phyloP scores from a whole-genome alignment of 768 basidiomycete genomes.

The Boletus edulis region DNA sequence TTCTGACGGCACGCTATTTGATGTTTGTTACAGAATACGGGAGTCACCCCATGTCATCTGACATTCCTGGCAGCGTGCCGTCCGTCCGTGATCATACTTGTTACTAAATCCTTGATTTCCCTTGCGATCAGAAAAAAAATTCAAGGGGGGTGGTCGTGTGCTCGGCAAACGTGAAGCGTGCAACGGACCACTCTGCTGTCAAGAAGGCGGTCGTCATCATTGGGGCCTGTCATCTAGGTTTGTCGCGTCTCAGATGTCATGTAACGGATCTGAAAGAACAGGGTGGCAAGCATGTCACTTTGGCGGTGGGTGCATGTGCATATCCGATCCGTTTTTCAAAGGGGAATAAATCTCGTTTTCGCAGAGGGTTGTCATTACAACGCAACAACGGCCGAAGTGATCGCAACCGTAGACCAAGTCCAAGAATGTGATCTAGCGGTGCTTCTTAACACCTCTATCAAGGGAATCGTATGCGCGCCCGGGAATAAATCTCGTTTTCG shows the following conservation, averaged over 20 bases:
- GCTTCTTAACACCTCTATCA: constrained; percentile 5
- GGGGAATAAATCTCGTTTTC: too few species aligned
- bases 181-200: constrained; percentile 41
- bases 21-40: constrained; percentile 34
- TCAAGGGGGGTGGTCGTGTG: constrained; percentile 47
- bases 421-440: not conserved
- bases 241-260: not conserved
- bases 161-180: constrained; percentile 45
- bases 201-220: constrained; percentile 57
- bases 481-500: too few species aligned
- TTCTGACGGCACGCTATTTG: constrained; percentile 43
- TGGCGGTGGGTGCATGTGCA: constrained; percentile 1
- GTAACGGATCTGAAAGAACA: not conserved
- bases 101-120: not conserved
- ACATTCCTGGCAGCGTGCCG: constrained; percentile 21
- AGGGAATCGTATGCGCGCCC: constrained; percentile 33
- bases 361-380: not conserved
- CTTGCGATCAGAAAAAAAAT: constrained; percentile 36
- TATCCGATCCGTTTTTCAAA: not conserved
- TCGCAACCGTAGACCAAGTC: constrained; percentile 1
- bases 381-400: constrained; percentile 1
- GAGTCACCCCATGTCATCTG: constrained; percentile 30
- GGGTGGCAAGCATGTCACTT: not conserved
- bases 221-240: constrained; percentile 55
- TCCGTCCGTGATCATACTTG: not conserved